A percentile compares a stretch with the other conserved stretches of the same genome.
These are phyloP conservation scores for Trichoderma sp. DNA, from an alignment of 2,329 filamentous ascomycete genomes.

Conservation along the genomic window DNA sequence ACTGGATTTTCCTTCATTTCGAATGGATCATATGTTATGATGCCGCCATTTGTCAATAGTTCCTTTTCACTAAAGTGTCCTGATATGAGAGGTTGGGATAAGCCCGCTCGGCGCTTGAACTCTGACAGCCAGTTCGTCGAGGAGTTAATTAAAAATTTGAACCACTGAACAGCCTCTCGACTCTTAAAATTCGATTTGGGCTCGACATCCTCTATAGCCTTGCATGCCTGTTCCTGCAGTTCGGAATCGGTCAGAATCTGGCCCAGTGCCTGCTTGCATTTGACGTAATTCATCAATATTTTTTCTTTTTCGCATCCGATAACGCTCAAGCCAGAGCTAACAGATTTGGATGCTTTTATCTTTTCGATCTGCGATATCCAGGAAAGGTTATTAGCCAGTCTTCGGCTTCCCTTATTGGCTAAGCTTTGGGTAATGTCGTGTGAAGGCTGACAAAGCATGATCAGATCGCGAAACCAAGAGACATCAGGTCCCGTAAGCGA, in stretches of 20 bases:
- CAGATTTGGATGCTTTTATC: background rate
- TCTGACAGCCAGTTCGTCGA: constrained; percentile 5
- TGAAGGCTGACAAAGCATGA: background rate
- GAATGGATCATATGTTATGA: background rate
- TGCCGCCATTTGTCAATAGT: background rate
- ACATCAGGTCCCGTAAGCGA: constrained; percentile 11
- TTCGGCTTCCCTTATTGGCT: background rate
- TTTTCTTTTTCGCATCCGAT: constrained; percentile 11
- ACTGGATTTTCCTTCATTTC: background rate
- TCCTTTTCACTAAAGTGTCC: background rate
- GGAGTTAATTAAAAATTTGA: constrained; percentile 15
- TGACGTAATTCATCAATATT: constrained; percentile 1
- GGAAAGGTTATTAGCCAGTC: background rate
- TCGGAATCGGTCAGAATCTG: background rate
- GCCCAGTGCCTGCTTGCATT: background rate
- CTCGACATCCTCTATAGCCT: constrained; percentile 6
- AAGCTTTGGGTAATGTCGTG: background rate
- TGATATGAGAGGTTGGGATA: background rate
- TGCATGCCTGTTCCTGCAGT: constrained; percentile 14
- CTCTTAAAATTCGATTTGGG: constrained; percentile 16
- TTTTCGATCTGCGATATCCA: constrained; percentile 17
- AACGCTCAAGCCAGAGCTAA: background rate
- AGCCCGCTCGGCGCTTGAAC: constrained; percentile 13
- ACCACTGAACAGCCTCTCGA: constrained; percentile 17
- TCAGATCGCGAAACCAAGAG: constrained; percentile 16